These are phyloP conservation scores for Trichoderma simmonsii DNA, from an alignment of 2,329 filamentous ascomycete genomes.

Conservation along the genomic window DNA sequence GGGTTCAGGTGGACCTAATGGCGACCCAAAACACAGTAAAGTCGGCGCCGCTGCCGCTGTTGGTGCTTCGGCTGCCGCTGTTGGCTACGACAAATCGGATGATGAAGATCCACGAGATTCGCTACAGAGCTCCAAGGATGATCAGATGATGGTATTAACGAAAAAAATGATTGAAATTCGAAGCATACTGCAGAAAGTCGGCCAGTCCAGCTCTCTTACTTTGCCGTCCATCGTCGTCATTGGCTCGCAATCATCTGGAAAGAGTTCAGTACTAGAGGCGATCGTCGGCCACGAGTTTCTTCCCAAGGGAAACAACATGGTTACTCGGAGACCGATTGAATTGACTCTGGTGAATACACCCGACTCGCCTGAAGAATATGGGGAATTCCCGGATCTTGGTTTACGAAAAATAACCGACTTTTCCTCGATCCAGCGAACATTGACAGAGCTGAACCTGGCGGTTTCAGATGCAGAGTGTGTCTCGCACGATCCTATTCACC, in stretches of 20 bases:
- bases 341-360: conserved; percentile 94
- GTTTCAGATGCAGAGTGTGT: conserved; percentile 90
- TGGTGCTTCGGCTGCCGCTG: conserved; percentile 71
- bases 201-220: conserved; percentile 83
- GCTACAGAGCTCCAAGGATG: conserved; percentile 73
- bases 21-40: conserved; percentile 59
- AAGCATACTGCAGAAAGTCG: conserved; percentile 84
- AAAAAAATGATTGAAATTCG: conserved; percentile 99
- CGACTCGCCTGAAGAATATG: conserved; percentile 81
- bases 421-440: conserved; percentile 81
- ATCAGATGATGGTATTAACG: conserved; percentile 99
- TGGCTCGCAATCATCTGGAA: conserved; percentile 95
- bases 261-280: conserved; percentile 93
- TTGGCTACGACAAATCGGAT: conserved; percentile 68
- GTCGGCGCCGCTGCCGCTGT: conserved; percentile 59
- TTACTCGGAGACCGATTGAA: conserved; percentile 92
- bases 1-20: conserved; percentile 47
- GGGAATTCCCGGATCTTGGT: conserved; percentile 90
- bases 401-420: conserved; percentile 91
- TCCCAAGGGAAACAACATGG: conserved; percentile 98
- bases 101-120: conserved; percentile 61
- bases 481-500: conserved; percentile 92
- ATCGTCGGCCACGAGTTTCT: conserved; percentile 98
- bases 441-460: conserved; percentile 92
- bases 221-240: conserved; percentile 98